phyloP scores from a whole-genome alignment of 306 rosid species.

The Quercus cerris region DNA sequence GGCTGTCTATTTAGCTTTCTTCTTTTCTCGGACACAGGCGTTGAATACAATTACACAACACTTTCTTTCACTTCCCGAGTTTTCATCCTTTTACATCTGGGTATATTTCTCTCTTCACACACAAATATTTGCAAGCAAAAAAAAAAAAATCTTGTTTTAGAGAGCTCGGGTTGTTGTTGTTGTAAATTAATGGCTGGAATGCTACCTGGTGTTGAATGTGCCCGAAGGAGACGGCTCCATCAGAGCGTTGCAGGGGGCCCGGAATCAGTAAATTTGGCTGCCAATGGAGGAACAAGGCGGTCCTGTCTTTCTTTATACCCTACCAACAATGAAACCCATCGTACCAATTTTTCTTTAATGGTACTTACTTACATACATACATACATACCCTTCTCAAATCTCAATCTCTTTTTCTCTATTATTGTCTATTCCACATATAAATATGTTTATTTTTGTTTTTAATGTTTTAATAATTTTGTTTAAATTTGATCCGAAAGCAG shows the following conservation, averaged over 20 bases:
- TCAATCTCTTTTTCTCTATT: not conserved
- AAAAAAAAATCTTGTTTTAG: no score
- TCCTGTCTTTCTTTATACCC: slow-evolving; percentile 63
- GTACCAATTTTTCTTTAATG: slow-evolving; percentile 38
- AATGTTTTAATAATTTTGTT: not conserved
- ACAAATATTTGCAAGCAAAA: no score
- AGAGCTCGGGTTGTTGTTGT: no score
- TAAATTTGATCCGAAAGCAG: not conserved
- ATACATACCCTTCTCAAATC: not conserved
- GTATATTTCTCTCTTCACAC: no score
- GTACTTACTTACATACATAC: slow-evolving; percentile 22
- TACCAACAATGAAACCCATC: slow-evolving; percentile 50
- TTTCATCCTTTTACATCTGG: not conserved
- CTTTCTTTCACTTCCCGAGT: not conserved
- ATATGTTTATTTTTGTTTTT: not conserved
- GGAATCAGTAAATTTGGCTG: slow-evolving; percentile 31
- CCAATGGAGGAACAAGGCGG: slow-evolving; percentile 45
- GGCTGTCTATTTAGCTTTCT: not conserved
- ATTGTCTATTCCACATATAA: not conserved
- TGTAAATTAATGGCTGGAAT: slow-evolving; percentile 53
- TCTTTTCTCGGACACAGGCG: not conserved
- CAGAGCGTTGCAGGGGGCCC: slow-evolving; percentile 27
- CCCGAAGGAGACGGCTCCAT: slow-evolving; percentile 65
- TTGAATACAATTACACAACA: not conserved
- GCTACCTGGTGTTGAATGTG: slow-evolving; percentile 92